phyloP scores from a whole-genome alignment of 2,329 filamentous ascomycete species.

The Leptographium procerum region DNA sequence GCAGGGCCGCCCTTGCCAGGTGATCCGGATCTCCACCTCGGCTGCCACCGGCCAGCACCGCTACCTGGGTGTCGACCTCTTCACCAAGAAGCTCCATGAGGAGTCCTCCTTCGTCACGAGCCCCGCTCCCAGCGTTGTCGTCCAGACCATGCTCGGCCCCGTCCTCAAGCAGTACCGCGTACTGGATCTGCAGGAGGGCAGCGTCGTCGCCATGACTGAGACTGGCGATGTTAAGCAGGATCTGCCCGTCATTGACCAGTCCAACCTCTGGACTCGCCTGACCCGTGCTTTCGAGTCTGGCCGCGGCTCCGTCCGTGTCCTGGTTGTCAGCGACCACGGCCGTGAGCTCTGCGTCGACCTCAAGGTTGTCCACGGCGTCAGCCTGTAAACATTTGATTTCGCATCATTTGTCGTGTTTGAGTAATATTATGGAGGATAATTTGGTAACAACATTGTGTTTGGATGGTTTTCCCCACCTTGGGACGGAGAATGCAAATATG shows the following conservation, averaged over 20 bases:
- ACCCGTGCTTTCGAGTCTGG: slow-evolving; percentile 77
- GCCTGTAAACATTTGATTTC: slow-evolving; percentile 35
- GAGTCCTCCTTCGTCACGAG: slow-evolving; percentile 97
- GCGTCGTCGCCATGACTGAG: slow-evolving; percentile 95
- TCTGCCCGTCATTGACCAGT: slow-evolving; percentile 90
- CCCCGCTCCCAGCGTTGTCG: slow-evolving; percentile 89
- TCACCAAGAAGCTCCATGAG: slow-evolving; percentile 99
- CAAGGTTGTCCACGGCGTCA: slow-evolving; percentile 86
- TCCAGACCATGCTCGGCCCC: slow-evolving; percentile 98
- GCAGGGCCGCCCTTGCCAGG: slow-evolving; percentile 97
- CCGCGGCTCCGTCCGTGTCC: slow-evolving; percentile 84
- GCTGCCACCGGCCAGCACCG: slow-evolving; percentile 97
- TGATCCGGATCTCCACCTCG: slow-evolving; percentile 98
- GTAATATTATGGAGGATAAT: background rate
- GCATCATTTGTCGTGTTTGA: background rate
- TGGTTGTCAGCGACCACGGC: slow-evolving; percentile 89
- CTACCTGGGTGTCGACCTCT: slow-evolving; percentile 98
- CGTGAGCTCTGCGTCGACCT: slow-evolving; percentile 96
- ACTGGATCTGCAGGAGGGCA: slow-evolving; percentile 82
- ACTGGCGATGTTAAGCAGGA: slow-evolving; percentile 96
- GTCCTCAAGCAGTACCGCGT: slow-evolving; percentile 99
- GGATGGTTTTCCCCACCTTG: background rate
- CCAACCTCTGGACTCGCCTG: slow-evolving; percentile 72
- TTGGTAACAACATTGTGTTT: background rate
- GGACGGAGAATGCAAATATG: background rate